phyloP scores from a whole-genome alignment of 179 eudicot genomes.

The Actinidia polygama region DNA sequence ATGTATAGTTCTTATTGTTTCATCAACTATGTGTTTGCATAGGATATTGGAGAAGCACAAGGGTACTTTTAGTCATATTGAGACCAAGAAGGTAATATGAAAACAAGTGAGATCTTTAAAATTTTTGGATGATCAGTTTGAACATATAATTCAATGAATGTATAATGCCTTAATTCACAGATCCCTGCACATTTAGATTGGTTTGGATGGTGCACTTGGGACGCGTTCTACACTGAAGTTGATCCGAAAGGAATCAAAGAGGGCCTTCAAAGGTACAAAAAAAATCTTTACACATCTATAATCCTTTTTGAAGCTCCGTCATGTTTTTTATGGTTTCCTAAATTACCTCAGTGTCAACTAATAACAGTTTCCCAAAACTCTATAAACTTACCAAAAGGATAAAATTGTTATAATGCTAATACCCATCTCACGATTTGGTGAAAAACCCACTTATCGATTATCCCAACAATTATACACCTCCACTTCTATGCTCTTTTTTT shows the following conservation, averaged over 20 bases:
- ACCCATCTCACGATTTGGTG: too few relatives aligned
- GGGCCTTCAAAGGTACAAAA: constrained; percentile 64
- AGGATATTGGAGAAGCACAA: constrained; percentile 63
- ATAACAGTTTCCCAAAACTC: too few relatives aligned
- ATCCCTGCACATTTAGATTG: constrained; percentile 75
- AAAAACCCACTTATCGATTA: too few relatives aligned
- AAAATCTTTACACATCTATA: background rate
- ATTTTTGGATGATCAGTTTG: too few relatives aligned
- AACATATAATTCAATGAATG: background rate
- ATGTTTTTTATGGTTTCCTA: too few relatives aligned
- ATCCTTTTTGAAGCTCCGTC: too few relatives aligned
- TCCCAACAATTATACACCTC: too few relatives aligned
- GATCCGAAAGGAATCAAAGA: constrained; percentile 61
- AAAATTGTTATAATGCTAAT: too few relatives aligned
- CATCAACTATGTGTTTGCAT: constrained; percentile 12
- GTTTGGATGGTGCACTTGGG: constrained; percentile 97
- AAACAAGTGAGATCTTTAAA: too few relatives aligned
- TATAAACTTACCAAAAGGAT: too few relatives aligned
- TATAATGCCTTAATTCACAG: constrained; percentile 32
- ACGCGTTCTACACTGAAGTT: constrained; percentile 80
- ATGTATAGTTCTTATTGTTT: constrained; percentile 9
- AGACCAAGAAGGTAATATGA: constrained; percentile 61
- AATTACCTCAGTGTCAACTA: too few relatives aligned
- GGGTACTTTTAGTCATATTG: constrained; percentile 61
- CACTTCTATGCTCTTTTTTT: too few relatives aligned